Conservation (phyloP, 2,329 filamentous ascomycete genomes). For the Sporothrix humicola region DNA sequence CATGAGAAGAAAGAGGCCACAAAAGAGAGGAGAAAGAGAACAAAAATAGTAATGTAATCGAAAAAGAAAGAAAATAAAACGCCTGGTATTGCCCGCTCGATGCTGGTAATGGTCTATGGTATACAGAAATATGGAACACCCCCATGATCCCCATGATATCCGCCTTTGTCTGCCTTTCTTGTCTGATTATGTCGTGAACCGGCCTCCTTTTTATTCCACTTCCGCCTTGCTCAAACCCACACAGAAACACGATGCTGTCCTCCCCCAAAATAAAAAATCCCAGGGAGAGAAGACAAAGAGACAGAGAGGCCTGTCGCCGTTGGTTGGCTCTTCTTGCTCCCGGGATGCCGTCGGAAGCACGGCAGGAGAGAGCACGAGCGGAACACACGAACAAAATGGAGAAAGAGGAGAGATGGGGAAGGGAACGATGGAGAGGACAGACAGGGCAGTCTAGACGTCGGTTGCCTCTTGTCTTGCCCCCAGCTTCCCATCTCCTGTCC, state of each 20-base stretch:
- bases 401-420: neutral
- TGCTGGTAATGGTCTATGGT: constrained; percentile 14
- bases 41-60: neutral
- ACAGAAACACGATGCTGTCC: neutral
- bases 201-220: neutral
- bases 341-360: constrained; percentile 15
- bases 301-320: neutral
- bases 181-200: neutral
- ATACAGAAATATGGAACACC: neutral
- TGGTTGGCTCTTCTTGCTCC: neutral
- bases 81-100: constrained; percentile 18
- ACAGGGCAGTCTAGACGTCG: neutral
- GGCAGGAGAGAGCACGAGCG: neutral
- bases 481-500: neutral
- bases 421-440: neutral
- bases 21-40: too few relatives aligned
- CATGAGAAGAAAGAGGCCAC: too few relatives aligned
- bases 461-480: neutral
- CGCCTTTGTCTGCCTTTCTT: neutral
- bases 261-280: neutral
- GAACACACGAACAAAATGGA: too few relatives aligned
- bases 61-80: neutral
- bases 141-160: neutral
- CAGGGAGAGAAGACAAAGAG: neutral
- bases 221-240: neutral